phyloP scores from a whole-genome alignment of 1,284 basidiomycete species.

The Inonotus hispidus region DNA sequence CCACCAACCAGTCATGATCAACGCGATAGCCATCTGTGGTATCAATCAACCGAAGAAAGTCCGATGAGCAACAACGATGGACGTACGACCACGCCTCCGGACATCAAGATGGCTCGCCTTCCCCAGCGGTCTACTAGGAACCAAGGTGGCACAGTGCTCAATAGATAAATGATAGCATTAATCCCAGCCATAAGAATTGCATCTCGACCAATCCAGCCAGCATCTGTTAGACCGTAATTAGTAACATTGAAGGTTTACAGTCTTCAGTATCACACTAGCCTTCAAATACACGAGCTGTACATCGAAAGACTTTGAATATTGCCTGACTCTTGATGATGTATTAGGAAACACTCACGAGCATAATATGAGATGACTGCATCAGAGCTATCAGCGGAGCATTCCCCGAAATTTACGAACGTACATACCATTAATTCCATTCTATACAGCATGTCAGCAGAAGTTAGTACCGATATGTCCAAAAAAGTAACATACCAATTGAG shows the following conservation, averaged over 20 bases:
- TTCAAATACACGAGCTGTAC: conserved; percentile 75
- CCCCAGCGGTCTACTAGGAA: conserved; percentile 93
- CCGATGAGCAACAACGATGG: conserved; percentile 15
- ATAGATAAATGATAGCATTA: conserved; percentile 83
- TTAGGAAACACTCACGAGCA: conserved; percentile 58
- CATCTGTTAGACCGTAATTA: conserved; percentile 49
- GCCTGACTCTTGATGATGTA: background rate
- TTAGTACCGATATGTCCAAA: background rate
- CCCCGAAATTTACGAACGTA: background rate
- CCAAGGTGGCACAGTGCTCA: conserved; percentile 87
- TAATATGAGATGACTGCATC: conserved; percentile 87
- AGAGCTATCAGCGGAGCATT: background rate
- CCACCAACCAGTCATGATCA: conserved; percentile 85
- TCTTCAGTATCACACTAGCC: conserved; percentile 38
- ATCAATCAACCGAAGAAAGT: background rate
- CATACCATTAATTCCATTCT: conserved; percentile 89
- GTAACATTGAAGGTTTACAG: background rate
- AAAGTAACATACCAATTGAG: conserved; percentile 66
- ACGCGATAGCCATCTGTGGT: conserved; percentile 67
- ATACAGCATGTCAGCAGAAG: conserved; percentile 15
- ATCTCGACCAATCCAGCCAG: conserved; percentile 96
- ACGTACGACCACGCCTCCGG: conserved; percentile 79
- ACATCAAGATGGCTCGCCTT: conserved; percentile 84
- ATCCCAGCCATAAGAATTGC: conserved; percentile 98
- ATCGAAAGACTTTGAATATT: conserved; percentile 11